Conservation (phyloP, 768 basidiomycete genomes). For the Saitozyma sp. region DNA sequence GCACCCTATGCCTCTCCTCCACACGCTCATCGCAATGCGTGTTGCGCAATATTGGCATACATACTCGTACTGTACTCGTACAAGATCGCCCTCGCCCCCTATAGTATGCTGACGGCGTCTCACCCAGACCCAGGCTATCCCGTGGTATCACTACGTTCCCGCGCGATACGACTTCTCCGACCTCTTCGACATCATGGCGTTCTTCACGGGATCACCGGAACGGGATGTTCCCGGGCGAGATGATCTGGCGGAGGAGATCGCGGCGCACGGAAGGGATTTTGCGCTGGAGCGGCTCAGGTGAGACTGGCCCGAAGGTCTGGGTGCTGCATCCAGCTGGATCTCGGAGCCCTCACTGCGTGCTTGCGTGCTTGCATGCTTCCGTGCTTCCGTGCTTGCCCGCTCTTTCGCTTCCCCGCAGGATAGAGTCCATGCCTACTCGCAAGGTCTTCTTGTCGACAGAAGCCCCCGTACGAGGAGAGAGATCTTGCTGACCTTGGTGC, state of each 20-base stretch:
- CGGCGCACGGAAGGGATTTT: conserved; percentile 9
- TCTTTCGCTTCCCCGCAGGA: no score
- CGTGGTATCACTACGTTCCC: conserved; percentile 24
- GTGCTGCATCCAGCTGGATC: background rate
- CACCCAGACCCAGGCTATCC: conserved; percentile 15
- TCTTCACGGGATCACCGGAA: conserved; percentile 19
- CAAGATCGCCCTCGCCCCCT: background rate
- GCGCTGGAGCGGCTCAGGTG: conserved; percentile 12
- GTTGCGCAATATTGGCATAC: background rate
- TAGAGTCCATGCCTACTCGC: no score
- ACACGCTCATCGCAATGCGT: background rate
- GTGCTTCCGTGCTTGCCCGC: no score
- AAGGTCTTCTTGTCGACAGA: background rate
- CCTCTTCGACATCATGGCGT: conserved; percentile 20
- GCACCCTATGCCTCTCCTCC: no score
- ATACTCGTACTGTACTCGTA: background rate
- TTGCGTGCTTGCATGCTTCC: no score
- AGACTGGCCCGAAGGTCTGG: background rate
- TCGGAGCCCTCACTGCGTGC: no score
- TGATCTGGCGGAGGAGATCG: conserved; percentile 16
- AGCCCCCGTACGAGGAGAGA: background rate
- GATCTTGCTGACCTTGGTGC: background rate
- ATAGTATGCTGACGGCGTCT: background rate
- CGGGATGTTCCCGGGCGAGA: background rate
- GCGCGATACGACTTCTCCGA: conserved; percentile 18